phyloP scores from a whole-genome alignment of 441 rosid species.

The Gossypium schwendimanii region DNA sequence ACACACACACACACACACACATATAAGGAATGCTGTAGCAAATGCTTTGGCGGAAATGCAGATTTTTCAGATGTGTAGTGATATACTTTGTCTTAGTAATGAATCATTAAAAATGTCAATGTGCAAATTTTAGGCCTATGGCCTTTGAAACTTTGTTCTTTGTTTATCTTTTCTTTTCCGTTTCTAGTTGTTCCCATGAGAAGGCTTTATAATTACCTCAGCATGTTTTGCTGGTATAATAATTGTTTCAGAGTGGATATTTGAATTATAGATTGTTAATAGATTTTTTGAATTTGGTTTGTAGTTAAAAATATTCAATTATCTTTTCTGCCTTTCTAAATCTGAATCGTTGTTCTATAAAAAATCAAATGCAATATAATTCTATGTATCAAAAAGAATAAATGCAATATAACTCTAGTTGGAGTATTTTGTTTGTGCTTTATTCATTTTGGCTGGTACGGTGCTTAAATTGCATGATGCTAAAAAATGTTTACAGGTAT shows the following conservation, averaged over 20 bases:
- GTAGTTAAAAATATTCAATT: not conserved
- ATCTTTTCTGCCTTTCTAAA: not conserved
- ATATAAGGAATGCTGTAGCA: not conserved
- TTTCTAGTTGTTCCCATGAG: not conserved
- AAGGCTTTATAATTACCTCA: not conserved
- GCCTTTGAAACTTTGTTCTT: not conserved
- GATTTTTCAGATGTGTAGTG: not conserved
- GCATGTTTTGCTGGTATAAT: not conserved
- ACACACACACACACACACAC: no score
- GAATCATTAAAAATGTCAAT: not conserved
- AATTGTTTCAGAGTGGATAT: not conserved
- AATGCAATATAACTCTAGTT: not conserved
- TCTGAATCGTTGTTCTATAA: not conserved
- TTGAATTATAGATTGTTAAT: not conserved
- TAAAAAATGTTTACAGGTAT: slow-evolving; percentile 41
- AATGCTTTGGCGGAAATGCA: not conserved
- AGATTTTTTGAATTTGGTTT: not conserved
- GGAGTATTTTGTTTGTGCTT: slow-evolving; percentile 5
- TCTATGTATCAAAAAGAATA: not conserved
- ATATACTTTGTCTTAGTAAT: not conserved
- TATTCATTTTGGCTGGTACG: slow-evolving; percentile 9
- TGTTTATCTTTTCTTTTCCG: not conserved
- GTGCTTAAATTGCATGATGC: slow-evolving; percentile 9
- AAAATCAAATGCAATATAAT: not conserved
- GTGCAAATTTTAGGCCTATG: not conserved